These are phyloP conservation scores for Austroboletus niveus DNA, from an alignment of 1,284 basidiomycete genomes.

Conservation along the genomic window DNA sequence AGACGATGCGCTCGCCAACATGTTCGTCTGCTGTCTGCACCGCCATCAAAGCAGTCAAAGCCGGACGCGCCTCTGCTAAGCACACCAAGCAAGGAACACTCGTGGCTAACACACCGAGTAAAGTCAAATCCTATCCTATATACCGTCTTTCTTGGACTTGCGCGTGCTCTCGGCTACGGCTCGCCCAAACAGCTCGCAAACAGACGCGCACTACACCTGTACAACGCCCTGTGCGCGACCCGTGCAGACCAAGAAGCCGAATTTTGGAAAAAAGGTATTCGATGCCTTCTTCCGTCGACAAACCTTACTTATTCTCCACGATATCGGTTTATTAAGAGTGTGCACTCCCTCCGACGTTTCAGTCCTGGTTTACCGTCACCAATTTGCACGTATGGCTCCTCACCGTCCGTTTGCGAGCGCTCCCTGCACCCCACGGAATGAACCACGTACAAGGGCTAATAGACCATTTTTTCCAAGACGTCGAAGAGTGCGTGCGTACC, in stretches of 20 bases:
- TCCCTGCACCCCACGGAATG: constrained; percentile 66
- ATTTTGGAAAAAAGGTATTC: constrained; percentile 55
- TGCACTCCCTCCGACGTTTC: constrained; percentile 61
- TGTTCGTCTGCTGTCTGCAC: constrained; percentile 15
- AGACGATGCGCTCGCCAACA: background rate
- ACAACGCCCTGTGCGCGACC: constrained; percentile 54
- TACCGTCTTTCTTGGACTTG: constrained; percentile 49
- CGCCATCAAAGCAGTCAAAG: constrained; percentile 5
- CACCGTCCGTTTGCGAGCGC: constrained; percentile 82
- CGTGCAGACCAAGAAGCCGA: constrained; percentile 57
- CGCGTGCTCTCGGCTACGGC: constrained; percentile 58
- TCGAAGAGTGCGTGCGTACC: constrained; percentile 88
- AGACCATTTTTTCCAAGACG: constrained; percentile 95
- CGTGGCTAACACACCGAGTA: no score
- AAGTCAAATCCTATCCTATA: constrained; percentile 49
- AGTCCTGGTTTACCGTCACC: constrained; percentile 96
- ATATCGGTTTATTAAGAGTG: no score
- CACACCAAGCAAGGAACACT: background rate
- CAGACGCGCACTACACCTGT: constrained; percentile 52
- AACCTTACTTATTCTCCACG: background rate
- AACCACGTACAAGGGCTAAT: constrained; percentile 79
- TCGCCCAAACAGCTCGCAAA: constrained; percentile 62
- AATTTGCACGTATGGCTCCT: constrained; percentile 77
- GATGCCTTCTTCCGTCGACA: constrained; percentile 3
- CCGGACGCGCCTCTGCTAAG: constrained; percentile 1